A percentile compares a stretch with the other conserved stretches of the same genome.
These are phyloP conservation scores for Suzukiozyma palmioleophila DNA, from an alignment of 1,139 yeast genomes.

Conservation along the genomic window DNA sequence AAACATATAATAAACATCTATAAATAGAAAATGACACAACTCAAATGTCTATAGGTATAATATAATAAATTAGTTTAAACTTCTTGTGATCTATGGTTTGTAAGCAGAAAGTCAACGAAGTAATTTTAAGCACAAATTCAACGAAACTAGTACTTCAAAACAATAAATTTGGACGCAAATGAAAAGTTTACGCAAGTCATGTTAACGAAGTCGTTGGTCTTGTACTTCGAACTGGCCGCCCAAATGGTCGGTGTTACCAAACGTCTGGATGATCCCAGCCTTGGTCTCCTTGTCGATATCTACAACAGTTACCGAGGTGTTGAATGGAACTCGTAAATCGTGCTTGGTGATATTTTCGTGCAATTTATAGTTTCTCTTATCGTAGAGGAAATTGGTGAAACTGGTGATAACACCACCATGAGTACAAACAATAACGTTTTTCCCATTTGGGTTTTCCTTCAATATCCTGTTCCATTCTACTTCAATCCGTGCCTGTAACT, in stretches of 20 bases:
- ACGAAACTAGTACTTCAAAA: background rate
- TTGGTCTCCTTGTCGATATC: conserved; percentile 40
- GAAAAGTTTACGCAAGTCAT: background rate
- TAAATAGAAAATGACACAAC: too few species aligned
- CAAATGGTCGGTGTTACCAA: conserved; percentile 63
- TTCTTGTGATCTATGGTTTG: background rate
- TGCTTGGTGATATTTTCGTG: conserved; percentile 30
- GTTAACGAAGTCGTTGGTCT: background rate
- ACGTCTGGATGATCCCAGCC: conserved; percentile 40
- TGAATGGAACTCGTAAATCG: conserved; percentile 59
- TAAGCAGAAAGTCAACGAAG: too few species aligned
- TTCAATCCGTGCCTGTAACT: conserved; percentile 48
- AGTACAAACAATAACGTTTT: conserved; percentile 61
- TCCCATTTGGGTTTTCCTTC: conserved; percentile 23
- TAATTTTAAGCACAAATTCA: too few species aligned
- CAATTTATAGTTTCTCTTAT: conserved; percentile 33
- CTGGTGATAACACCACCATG: conserved; percentile 86
- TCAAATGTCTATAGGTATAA: background rate
- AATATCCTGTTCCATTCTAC: conserved; percentile 45
- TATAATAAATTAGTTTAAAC: background rate
- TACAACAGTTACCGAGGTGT: conserved; percentile 66
- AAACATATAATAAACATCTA: conserved; percentile 1
- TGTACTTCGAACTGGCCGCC: conserved; percentile 53
- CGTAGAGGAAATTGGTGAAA: conserved; percentile 44
- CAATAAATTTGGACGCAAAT: background rate